Base-by-base conservation (phyloP, 169 alveolate genomes). In the Theileria sp. region DNA sequence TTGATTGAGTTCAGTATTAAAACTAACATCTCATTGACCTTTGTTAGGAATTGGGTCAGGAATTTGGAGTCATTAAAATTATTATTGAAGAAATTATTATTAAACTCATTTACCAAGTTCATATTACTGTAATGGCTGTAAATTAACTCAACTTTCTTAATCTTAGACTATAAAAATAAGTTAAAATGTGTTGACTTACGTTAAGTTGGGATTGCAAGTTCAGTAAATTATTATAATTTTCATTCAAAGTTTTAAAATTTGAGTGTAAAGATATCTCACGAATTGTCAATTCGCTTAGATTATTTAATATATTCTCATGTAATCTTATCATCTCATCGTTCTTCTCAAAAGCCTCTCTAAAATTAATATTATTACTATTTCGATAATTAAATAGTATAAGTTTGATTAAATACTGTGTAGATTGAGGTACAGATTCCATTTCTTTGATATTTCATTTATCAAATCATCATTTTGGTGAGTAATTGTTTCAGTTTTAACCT, bases 231-330 rank as follows among this genome's bases (percentile, higher is more conserved):
- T 82, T 82, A 62, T 72, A 82, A 60, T 69, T 76, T 58, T 82
- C 86, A 67, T 82, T 68, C 54, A 82, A 73, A 49, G 60, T 8
- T 64, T 82, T 82, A 61, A 82, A 82, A 72, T 82, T 82, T 26
- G 54, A 19, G 58, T 79, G 66, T n/a, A 71, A 76, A 15, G 85
- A 62, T 8, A 74, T 65, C 26, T 76, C 79, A 7, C 51, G 19
- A 21, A 75, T 34, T 0, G 77, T 76, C n/a, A 82, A 75, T 9
- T 82, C 88, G 54, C 73, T 69, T 26, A 82, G 10, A 0, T 62
- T 58, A 19, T 70, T 68, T 15, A 69, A 23, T 23, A 58, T 66
- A 12, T 44, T 13, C 51, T 82, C 88, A 26, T 76, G 88, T 51
- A 67, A n/a, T 3, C 71, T 28, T 26, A 32, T 26, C 28, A 82